Evolutionary conservation across 2,329 filamentous ascomycete genomes (phyloP), one percentile per base, ranked within the genome.

Genomic region (Xylaria sp.): DNA sequence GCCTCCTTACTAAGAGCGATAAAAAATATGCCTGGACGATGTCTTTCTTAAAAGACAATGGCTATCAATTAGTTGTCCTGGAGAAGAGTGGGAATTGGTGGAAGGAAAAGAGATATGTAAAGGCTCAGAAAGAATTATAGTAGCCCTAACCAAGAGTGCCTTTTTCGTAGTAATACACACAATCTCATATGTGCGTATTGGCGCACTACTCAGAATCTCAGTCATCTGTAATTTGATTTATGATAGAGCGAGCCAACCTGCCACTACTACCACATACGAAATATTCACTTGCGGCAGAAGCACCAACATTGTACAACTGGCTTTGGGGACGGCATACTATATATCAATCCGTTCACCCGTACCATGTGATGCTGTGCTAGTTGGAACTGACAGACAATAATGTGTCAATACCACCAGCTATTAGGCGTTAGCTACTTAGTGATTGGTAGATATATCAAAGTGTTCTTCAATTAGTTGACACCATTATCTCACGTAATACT

Each of bases 1-100:
- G 28, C 33, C 38, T 57, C 53, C 35, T 33, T 11, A 57, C 11
- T 7, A 17, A 47, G 37, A 51, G 28, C 21, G 25, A 14, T 52
- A 23, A 31, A 31, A 31, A 5, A 5, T 31, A n/a, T 31, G 9
- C 35, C 42, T 43, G 37, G 23, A 23, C 25, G 47, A 53, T 15
- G n/a, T n/a, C n/a, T n/a, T 23, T 33, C 25, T 42, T 62, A 49
- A 62, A 21, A 49, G 6, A 15, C 21, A 12, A 53, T 53, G 23
- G 42, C 35, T 54, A 62, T 49, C 4, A 55, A 54, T 17, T 23
- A 40, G 42, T 42, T 62, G 33, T 12, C 12, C 12, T 3, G 12
- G 37, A 52, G 47, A 12, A 33, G 21, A 31, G 12, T 28, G 25
- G 50, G 42, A 37, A 52, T 2, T 14, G n/a, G 35, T 5, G 35